These are phyloP conservation scores for Tephrocybe sp. DNA, from an alignment of 768 basidiomycete species.

Conservation along the genomic window DNA sequence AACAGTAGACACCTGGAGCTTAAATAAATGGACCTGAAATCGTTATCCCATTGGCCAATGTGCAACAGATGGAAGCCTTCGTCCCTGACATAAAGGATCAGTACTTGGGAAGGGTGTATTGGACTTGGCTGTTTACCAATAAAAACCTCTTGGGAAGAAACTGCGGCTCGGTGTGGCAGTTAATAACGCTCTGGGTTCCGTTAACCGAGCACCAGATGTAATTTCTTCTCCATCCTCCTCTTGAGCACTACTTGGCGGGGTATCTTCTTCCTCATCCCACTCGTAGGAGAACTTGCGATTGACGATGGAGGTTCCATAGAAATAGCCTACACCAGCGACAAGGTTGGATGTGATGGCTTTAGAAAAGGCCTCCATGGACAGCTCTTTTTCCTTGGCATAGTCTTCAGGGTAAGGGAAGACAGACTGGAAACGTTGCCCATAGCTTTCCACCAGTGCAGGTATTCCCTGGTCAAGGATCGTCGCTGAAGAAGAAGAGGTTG, in stretches of 20 bases:
- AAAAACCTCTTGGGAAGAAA: slow-evolving; percentile 97
- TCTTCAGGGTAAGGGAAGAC: slow-evolving; percentile 69
- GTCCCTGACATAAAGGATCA: slow-evolving; percentile 58
- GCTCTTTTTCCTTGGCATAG: slow-evolving; percentile 45
- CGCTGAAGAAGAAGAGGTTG: slow-evolving; percentile 40
- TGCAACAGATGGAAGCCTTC: slow-evolving; percentile 95
- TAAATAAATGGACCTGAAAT: slow-evolving; percentile 55
- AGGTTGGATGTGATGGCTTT: slow-evolving; percentile 89
- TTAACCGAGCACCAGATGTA: slow-evolving; percentile 59
- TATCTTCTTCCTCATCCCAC: slow-evolving; percentile 75
- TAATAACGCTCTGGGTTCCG: slow-evolving; percentile 73
- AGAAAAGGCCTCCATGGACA: slow-evolving; percentile 69
- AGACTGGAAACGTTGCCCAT: slow-evolving; percentile 63
- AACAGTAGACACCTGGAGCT: neutral
- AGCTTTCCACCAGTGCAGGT: slow-evolving; percentile 58
- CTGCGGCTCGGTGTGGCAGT: slow-evolving; percentile 95
- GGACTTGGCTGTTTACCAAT: slow-evolving; percentile 60
- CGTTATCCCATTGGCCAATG: slow-evolving; percentile 92
- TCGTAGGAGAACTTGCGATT: slow-evolving; percentile 85
- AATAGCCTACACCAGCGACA: slow-evolving; percentile 92
- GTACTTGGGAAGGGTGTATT: slow-evolving; percentile 3
- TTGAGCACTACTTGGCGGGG: slow-evolving; percentile 26
- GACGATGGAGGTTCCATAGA: slow-evolving; percentile 87
- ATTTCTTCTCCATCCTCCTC: slow-evolving; percentile 37
- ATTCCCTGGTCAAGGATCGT: slow-evolving; percentile 68